Evolutionary conservation across 129 eudicot species (phyloP), one percentile per base, ranked within the genome.

Genomic region (Flaveria robusta): DNA sequence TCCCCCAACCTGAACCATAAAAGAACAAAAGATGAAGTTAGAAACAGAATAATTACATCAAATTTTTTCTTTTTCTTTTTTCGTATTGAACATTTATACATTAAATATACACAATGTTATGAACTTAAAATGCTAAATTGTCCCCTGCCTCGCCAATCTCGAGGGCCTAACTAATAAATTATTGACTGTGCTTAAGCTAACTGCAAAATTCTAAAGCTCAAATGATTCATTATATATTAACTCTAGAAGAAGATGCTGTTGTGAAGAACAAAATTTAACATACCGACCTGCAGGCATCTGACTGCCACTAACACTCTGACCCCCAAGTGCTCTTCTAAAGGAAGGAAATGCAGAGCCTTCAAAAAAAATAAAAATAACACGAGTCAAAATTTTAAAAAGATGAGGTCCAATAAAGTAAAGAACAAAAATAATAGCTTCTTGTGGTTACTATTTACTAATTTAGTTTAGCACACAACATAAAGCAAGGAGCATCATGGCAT

Each of bases 261-360:
- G 72, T 58, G 71, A 79, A 50, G 70, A 66, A 76, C 56, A 34
- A 11, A n/a, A 31, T 4, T 49, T 54, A 69, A 60, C 63, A 49
- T 80, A 83, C 79, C 58, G 42, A 87, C 96, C 87, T 85, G 76
- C 15, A 51, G 90, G 34, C 69, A 85, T 64, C 65, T 72, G 87
- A 70, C 71, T 77, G 76, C 69, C 73, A 68, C 84, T 77, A 22
- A 20, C 64, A 75, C 60, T 72, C 31, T 62, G 84, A 62, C 79
- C 67, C 72, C 74, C 84, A 50, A 72, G 83, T 55, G 79, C 60
- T 72, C 85, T 87, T 80, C 92, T 82, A 50, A 82, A 75, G 39
- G 90, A 77, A 77, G 93, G 86, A 74, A 88, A 70, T 31, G 74
- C 59, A 42, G 88, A 70, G 49, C 86, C 91, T 86, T 70, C 66